Conservation (phyloP, 805 yeast genomes). For the Saccharomyces paradoxus region DNA sequence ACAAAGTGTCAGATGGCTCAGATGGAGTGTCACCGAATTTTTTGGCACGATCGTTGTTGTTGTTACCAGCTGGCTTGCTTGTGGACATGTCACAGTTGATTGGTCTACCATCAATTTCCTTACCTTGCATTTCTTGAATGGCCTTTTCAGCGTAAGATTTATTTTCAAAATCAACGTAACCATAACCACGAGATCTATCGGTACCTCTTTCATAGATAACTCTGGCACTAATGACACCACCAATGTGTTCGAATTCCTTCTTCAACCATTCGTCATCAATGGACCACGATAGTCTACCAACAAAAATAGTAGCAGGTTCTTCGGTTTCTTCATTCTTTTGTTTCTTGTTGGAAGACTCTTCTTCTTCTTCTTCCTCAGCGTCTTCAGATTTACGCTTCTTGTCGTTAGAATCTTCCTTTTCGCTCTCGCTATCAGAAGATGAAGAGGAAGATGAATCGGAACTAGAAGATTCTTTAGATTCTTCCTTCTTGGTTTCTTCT, state of each 20-base stretch:
- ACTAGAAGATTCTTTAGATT: conserved; percentile 12
- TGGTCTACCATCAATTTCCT: conserved; percentile 95
- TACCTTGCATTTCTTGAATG: conserved; percentile 74
- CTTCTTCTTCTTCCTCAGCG: conserved; percentile 27
- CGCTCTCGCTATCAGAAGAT: conserved; percentile 6
- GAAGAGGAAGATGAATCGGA: conserved; percentile 7
- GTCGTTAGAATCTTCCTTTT: conserved; percentile 9
- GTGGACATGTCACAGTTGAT: conserved; percentile 88
- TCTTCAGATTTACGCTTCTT: conserved; percentile 33
- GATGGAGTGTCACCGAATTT: conserved; percentile 86
- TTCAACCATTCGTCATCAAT: conserved; percentile 91
- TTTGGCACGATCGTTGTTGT: conserved; percentile 69
- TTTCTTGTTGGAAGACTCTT: conserved; percentile 44
- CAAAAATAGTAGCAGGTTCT: conserved; percentile 85
- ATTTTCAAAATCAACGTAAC: conserved; percentile 88
- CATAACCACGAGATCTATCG: conserved; percentile 93
- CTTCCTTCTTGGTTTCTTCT: conserved; percentile 3
- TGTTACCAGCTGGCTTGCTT: conserved; percentile 57
- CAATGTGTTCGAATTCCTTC: conserved; percentile 72
- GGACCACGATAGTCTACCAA: conserved; percentile 96
- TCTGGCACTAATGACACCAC: conserved; percentile 83
- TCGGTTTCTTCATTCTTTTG: conserved; percentile 34
- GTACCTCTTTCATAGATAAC: conserved; percentile 89
- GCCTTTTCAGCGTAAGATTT: conserved; percentile 81
- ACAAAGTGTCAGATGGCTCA: conserved; percentile 89